phyloP scores from a whole-genome alignment of 306 rosid genomes.

The Begonia loranthoides region DNA sequence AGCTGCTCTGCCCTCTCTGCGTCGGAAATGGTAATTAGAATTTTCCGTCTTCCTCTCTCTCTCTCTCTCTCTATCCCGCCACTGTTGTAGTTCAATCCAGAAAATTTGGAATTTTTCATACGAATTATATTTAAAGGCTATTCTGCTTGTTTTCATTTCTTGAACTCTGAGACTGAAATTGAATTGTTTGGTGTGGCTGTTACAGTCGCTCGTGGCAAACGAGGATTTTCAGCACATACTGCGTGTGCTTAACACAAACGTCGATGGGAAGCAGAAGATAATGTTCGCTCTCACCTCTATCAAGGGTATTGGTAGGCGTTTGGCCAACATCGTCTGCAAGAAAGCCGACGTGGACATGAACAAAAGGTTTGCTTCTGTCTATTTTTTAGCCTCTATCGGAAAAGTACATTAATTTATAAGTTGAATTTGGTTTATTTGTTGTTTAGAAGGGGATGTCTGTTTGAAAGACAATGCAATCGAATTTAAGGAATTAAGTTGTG shows the following conservation, averaged over 20 bases:
- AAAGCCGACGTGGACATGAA: slow-evolving; percentile 19
- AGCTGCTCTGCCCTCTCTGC: not conserved
- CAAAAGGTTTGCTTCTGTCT: slow-evolving; percentile 7
- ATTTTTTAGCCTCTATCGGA: too few species aligned
- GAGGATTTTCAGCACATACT: slow-evolving; percentile 16
- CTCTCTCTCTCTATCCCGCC: not conserved
- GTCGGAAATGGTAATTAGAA: slow-evolving; percentile 1
- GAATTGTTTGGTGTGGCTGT: not conserved
- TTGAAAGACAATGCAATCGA: too few species aligned
- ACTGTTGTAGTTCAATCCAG: too few species aligned
- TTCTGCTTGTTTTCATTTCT: not conserved
- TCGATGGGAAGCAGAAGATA: slow-evolving; percentile 18
- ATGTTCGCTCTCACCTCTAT: slow-evolving; percentile 18
- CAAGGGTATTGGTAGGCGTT: slow-evolving; percentile 19
- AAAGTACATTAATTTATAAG: too few species aligned
- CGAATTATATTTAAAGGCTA: not conserved
- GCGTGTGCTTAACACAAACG: slow-evolving; percentile 15
- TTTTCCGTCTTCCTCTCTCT: not conserved
- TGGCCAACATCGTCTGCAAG: slow-evolving; percentile 14
- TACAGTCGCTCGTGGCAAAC: slow-evolving; percentile 15
- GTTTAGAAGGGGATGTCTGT: too few species aligned
- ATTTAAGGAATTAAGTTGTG: too few species aligned
- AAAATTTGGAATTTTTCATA: not conserved
- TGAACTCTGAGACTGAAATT: not conserved
- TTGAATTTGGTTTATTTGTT: too few species aligned